These are phyloP conservation scores for Talaromyces islandicus DNA, from an alignment of 2,329 filamentous ascomycete genomes.

Conservation along the genomic window DNA sequence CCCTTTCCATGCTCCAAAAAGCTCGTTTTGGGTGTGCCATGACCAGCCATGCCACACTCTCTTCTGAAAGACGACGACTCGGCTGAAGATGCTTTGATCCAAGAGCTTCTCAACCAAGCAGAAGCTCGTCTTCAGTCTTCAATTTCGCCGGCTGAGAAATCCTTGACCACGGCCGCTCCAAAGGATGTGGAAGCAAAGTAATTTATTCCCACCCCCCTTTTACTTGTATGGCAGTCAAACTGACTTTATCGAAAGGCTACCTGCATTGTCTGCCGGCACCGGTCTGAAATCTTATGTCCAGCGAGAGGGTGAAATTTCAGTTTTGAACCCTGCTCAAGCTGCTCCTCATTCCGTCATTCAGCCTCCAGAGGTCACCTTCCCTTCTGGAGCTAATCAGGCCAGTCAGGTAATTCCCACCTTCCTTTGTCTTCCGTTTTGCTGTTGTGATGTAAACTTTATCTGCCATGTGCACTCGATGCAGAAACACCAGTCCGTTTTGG, in stretches of 20 bases:
- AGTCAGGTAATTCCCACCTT: slow-evolving; percentile 21
- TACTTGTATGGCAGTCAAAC: background rate
- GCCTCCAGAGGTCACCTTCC: background rate
- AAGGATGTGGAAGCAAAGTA: background rate
- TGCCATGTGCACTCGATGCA: slow-evolving; percentile 62
- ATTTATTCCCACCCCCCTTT: background rate
- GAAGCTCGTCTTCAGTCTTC: slow-evolving; percentile 48
- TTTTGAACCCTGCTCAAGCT: slow-evolving; percentile 47
- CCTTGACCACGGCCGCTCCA: slow-evolving; percentile 10
- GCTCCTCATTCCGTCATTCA: slow-evolving; percentile 25
- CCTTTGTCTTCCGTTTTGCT: slow-evolving; percentile 17
- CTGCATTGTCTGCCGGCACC: slow-evolving; percentile 43
- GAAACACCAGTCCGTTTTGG: slow-evolving; percentile 72
- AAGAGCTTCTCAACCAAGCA: slow-evolving; percentile 58
- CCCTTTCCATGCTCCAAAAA: background rate
- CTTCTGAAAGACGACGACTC: background rate
- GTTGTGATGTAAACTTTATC: slow-evolving; percentile 75
- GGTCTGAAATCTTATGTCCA: slow-evolving; percentile 51
- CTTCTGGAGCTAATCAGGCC: background rate
- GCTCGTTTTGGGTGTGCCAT: background rate
- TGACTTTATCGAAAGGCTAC: slow-evolving; percentile 35
- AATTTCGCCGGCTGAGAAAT: slow-evolving; percentile 14
- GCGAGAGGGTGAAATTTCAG: slow-evolving; percentile 47
- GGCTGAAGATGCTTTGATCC: slow-evolving; percentile 53
- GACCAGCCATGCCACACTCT: slow-evolving; percentile 1